Evolutionary conservation across 306 rosid species (phyloP).

Genomic region (Lathyrus sativus): DNA sequence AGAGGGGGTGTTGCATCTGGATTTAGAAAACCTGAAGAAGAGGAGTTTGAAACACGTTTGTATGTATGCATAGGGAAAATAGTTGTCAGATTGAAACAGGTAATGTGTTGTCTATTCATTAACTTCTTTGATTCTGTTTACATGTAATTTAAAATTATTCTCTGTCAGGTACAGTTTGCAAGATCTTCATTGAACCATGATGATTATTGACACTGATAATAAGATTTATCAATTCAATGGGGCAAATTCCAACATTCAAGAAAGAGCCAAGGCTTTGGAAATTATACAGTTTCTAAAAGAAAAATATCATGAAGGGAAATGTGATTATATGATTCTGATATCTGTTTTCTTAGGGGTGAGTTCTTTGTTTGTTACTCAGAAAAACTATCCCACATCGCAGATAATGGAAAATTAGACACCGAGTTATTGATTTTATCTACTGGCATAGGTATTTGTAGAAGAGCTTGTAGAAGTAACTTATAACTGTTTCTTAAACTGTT

Average conservation of each 20-base stretch:
- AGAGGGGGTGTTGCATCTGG: conserved; percentile 95
- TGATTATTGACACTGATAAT: conserved; percentile 72
- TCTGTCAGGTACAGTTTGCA: conserved; percentile 84
- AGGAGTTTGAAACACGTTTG: conserved; percentile 76
- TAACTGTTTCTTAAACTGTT: too few relatives aligned
- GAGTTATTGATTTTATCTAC: too few relatives aligned
- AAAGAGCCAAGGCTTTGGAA: too few relatives aligned
- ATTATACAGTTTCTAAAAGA: too few relatives aligned
- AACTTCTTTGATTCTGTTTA: conserved; percentile 30
- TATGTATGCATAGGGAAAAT: conserved; percentile 89
- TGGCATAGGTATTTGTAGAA: too few relatives aligned
- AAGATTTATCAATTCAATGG: conserved; percentile 98
- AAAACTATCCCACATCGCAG: too few relatives aligned
- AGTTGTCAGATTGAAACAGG: conserved; percentile 94
- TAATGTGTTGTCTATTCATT: conserved; percentile 35
- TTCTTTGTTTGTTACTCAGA: too few relatives aligned
- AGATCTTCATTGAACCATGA: conserved; percentile 96
- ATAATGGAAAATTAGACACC: too few relatives aligned
- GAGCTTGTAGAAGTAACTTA: too few relatives aligned
- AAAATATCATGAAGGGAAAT: too few relatives aligned
- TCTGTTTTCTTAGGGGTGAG: too few relatives aligned
- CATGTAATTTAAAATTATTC: conserved; percentile 38
- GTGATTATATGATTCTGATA: too few relatives aligned
- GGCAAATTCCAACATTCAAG: conserved; percentile 32
- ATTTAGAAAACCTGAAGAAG: conserved; percentile 73